Evolutionary conservation across 2,329 filamentous ascomycete species (phyloP).

Genomic region (Lomentospora prolificans): DNA sequence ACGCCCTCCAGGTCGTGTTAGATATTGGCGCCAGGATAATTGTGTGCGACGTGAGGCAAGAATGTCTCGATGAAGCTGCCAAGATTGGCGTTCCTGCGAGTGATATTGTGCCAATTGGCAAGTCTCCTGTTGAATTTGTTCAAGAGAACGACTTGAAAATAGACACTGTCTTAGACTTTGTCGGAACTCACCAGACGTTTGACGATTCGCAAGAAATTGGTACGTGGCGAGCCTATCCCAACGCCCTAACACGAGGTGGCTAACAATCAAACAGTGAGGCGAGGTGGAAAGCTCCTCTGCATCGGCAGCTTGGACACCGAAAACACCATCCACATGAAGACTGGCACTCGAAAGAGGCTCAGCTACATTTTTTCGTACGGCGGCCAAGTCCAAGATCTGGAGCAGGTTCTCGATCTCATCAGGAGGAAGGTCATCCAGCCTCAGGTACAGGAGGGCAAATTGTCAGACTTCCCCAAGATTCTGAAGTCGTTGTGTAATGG

Average conservation of each 20-base stretch:
- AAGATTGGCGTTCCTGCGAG: conserved; percentile 15
- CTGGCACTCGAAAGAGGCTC: conserved; percentile 29
- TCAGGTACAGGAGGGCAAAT: conserved; percentile 20
- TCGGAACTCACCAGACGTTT: conserved; percentile 25
- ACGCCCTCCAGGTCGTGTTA: conserved; percentile 26
- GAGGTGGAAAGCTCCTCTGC: conserved; percentile 26
- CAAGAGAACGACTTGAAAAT: conserved; percentile 16
- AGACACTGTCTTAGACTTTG: conserved; percentile 23
- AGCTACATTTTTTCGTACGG: conserved; percentile 33
- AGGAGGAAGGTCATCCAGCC: conserved; percentile 22
- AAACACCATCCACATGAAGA: conserved; percentile 33
- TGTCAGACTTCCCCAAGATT: conserved; percentile 23
- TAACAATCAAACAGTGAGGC: conserved; percentile 19
- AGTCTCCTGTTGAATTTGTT: conserved; percentile 20
- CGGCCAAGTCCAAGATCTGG: conserved; percentile 28
- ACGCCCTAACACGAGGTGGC: background rate
- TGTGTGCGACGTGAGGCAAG: conserved; percentile 13
- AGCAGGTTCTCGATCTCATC: conserved; percentile 24
- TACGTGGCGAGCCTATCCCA: conserved; percentile 14
- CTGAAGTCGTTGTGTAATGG: conserved; percentile 24
- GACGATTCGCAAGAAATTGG: conserved; percentile 24
- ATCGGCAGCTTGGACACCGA: conserved; percentile 27
- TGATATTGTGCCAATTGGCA: conserved; percentile 22
- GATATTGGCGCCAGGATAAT: conserved; percentile 45
- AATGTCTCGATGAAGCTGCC: conserved; percentile 12